A percentile compares a stretch with the other conserved stretches of the same genome.
These are phyloP conservation scores for Colletotrichum magnum DNA, from an alignment of 2,329 filamentous ascomycete genomes.

Conservation along the genomic window DNA sequence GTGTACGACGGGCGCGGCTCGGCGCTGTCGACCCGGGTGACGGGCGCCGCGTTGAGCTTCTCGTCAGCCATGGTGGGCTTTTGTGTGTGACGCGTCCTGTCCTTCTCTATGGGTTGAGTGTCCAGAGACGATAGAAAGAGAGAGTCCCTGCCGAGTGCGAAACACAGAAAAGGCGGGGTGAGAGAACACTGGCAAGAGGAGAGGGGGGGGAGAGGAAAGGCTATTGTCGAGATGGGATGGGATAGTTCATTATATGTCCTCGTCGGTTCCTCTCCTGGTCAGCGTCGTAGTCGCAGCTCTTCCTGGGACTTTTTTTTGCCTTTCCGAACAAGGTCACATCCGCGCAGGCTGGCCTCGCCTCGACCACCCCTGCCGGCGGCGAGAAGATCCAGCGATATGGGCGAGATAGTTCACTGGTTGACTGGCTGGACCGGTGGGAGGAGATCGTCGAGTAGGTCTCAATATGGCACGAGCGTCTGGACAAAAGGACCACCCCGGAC, in stretches of 20 bases:
- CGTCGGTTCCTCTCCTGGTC: neutral
- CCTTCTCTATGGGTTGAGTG: neutral
- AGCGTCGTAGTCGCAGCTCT: neutral
- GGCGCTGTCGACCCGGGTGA: conserved; percentile 16
- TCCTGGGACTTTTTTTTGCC: conserved; percentile 5
- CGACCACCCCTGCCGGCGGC: neutral
- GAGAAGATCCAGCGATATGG: conserved; percentile 6
- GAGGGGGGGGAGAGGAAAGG: neutral
- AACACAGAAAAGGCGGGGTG: conserved; percentile 7
- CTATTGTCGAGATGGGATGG: neutral
- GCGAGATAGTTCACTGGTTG: neutral
- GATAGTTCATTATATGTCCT: conserved; percentile 11
- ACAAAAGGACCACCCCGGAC: conserved; percentile 1
- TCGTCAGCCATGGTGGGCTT: conserved; percentile 21
- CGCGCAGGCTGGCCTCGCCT: neutral
- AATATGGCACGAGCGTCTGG: conserved; percentile 6
- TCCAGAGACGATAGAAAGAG: neutral
- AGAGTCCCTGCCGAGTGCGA: neutral
- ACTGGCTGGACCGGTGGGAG: neutral
- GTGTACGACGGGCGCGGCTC: conserved; percentile 28
- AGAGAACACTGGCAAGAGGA: neutral
- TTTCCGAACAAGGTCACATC: neutral
- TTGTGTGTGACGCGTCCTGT: neutral
- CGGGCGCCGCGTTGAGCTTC: conserved; percentile 16
- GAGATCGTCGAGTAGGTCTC: conserved; percentile 7